Evolutionary conservation across 1,284 basidiomycete species (phyloP).

Genomic region (Moesziomyces sp.): DNA sequence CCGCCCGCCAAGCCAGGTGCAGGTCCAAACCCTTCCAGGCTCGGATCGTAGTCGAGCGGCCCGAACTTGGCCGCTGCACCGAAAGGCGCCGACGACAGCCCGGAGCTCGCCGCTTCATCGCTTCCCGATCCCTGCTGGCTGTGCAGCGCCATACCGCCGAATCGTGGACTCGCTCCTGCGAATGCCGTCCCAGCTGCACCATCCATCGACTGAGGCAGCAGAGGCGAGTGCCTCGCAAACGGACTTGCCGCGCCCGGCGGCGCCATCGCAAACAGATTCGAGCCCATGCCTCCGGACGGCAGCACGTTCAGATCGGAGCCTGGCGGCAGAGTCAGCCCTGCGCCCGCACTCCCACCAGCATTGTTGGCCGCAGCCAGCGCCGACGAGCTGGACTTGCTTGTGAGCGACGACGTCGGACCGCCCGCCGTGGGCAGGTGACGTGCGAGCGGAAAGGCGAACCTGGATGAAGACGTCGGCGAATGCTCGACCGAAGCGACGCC

Average conservation of each 20-base stretch:
- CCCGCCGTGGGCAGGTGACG: constrained; percentile 28
- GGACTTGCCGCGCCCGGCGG: constrained; percentile 23
- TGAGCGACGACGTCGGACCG: constrained; percentile 5
- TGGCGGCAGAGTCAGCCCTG: constrained; percentile 19
- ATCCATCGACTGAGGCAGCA: constrained; percentile 29
- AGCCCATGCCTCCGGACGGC: constrained; percentile 14
- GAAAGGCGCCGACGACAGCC: constrained; percentile 13
- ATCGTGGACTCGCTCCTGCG: constrained; percentile 31
- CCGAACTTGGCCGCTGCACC: constrained; percentile 32
- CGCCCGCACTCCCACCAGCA: constrained; percentile 8
- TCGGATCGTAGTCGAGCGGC: constrained; percentile 42
- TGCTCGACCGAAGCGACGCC: constrained; percentile 37
- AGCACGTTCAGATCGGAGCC: constrained; percentile 25
- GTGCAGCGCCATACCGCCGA: constrained; percentile 17
- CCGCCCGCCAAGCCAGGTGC: constrained; percentile 20
- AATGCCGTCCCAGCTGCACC: constrained; percentile 3
- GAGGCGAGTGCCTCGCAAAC: constrained; percentile 31
- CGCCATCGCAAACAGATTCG: constrained; percentile 26
- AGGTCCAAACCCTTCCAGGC: constrained; percentile 37
- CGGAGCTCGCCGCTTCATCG: background rate
- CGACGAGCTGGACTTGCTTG: constrained; percentile 24
- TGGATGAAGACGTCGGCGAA: constrained; percentile 44
- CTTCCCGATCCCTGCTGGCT: constrained; percentile 1
- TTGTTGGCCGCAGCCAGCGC: constrained; percentile 18
- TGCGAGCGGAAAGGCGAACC: constrained; percentile 50